Base-by-base conservation (phyloP, 768 basidiomycete species). In the Strobilomyces dryophilus region DNA sequence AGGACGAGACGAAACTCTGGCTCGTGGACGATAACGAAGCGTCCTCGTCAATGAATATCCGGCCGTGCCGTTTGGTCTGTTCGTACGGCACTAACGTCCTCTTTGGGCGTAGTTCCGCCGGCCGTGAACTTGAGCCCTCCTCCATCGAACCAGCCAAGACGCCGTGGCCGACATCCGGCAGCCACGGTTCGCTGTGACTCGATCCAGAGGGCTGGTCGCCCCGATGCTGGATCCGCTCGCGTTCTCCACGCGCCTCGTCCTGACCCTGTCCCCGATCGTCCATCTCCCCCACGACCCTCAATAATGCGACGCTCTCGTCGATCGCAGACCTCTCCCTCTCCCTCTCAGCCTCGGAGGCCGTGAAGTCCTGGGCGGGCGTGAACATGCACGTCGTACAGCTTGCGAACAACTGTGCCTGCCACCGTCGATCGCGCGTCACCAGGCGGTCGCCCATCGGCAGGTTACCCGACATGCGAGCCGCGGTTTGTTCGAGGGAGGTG, bases 381-480 rank as follows among this genome's bases (percentile, higher is more conserved):
- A 86, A 77, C 52, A 78, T 70, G 49, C 84, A 79, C 7, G 78
- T 82, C n/a, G 80, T 82, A 61, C 75, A 84, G 55, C 79, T 75
- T 8, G 73, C 66, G 41, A 85, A 73, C 9, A 84, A 76, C 55
- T 84, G 81, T 0, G 82, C 77, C 55, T 87, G 81, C 83, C 84
- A 87, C 55, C 78, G 77, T 48, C 79, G 59, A 32, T 67, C 65
- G 51, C 79, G 77, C 17, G 65, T 60, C 26, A 82, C 58, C 45
- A 80, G 48, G 32, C 60, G 62, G 45, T 71, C 65, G 51, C 84
- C 82, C 40, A 79, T 67, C 2, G 74, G 73, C 20, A 82, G 64
- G 26, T 81, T 71, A 0, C 73, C 64, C n/a, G 71, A 65, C 27
- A 86, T 68, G 46, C 79, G 78, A 5, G 64, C 49, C 10, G 79